Evolutionary conservation across 2,329 filamentous ascomycete species (phyloP), one percentile per base, ranked within the genome.

Genomic region (Diaporthe ampelina): DNA sequence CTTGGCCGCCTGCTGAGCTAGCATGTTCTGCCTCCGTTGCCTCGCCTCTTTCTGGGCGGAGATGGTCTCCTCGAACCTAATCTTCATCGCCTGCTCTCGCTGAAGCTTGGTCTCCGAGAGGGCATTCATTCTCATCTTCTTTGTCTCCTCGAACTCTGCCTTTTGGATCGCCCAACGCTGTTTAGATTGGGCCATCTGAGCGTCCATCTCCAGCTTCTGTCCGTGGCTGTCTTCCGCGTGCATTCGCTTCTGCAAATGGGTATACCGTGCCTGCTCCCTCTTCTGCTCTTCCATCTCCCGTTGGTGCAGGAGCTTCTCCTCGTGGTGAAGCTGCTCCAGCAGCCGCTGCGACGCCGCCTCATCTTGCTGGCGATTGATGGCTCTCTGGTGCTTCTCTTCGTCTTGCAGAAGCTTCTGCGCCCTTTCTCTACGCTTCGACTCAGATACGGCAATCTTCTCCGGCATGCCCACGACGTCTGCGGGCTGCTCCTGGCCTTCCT

Each of bases 271-370:
- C 50, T 54, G 50, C 24, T 54, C 24, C 17, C 50, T 24, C 50
- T 54, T 54, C 8, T 54, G 50, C 50, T 54, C 50, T 54, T 54
- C 50, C 50, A 54, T 54, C 50, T 54, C 50, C 24, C 50, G 50
- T 13, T 54, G 50, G 5, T 54, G 24, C 50, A 54, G 24, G 11
- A 54, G 50, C 50, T 54, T 54, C 29, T 54, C 50, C 13, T 54
- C 50, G 50, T 54, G 50, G 4, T 54, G 24, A 4, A 54, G 50
- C 24, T 24, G 24, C 50, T 54, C 50, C 24, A 29, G 17, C 13
- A 29, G 24, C 4, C 50, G 50, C 19, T 54, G 50, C 50, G 17
- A 4, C 11, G 11, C 24, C 4, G 50, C 50, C 24, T 54, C 50
- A 6, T 54, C 11, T n/a, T 29, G 24, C 50, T 54, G 29, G 24